Conservation (phyloP, 805 yeast genomes). For the Candida morakotiae region DNA sequence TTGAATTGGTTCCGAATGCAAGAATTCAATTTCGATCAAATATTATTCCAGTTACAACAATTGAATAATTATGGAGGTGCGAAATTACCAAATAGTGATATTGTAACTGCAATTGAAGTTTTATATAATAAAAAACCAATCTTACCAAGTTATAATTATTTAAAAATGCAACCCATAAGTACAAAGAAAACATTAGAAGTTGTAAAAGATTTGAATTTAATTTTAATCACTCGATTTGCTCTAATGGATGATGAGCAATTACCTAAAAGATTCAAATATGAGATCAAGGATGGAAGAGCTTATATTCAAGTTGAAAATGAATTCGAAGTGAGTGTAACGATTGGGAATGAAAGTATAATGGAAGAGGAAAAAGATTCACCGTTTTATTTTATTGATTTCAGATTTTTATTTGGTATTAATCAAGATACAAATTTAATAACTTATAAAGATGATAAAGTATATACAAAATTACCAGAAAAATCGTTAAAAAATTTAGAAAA, state of each 20-base stretch:
- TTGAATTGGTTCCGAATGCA: constrained; percentile 85
- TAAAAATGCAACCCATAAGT: constrained; percentile 47
- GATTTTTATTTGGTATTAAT: constrained; percentile 52
- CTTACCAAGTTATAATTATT: constrained; percentile 58
- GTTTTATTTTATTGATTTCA: constrained; percentile 74
- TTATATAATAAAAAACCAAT: constrained; percentile 73
- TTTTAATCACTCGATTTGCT: constrained; percentile 73
- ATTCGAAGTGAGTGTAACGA: constrained; percentile 59
- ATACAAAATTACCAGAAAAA: constrained; percentile 27
- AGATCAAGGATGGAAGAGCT: constrained; percentile 72
- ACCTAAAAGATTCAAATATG: constrained; percentile 65
- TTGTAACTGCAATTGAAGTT: constrained; percentile 84
- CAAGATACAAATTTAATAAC: constrained; percentile 31
- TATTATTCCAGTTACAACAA: constrained; percentile 64
- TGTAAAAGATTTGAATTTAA: constrained; percentile 65
- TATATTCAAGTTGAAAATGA: constrained; percentile 58
- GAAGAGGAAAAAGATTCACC: constrained; percentile 60
- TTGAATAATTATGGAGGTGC: constrained; percentile 79
- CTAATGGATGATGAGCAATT: constrained; percentile 52
- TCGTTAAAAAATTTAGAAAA: constrained; percentile 46
- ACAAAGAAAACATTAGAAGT: constrained; percentile 56
- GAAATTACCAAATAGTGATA: constrained; percentile 87
- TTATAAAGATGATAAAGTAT: constrained; percentile 20
- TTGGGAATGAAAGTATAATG: constrained; percentile 53
- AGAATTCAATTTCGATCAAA: constrained; percentile 56